These are phyloP conservation scores for Phytophthora palmivora DNA, from an alignment of 352 stramenopile genomes.

Conservation along the genomic window DNA sequence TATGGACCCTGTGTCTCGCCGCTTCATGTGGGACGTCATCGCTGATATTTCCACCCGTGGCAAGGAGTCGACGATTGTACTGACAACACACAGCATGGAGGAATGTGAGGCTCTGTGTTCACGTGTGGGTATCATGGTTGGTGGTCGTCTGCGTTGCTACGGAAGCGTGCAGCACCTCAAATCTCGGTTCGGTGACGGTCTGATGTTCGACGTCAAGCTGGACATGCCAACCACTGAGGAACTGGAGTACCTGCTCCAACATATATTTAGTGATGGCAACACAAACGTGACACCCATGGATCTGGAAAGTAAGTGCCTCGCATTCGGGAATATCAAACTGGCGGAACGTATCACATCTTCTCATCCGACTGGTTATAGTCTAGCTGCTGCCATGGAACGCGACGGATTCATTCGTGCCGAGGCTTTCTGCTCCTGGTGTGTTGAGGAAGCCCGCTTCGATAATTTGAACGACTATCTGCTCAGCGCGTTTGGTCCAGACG, in stretches of 20 bases:
- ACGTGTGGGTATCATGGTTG: constrained; percentile 92
- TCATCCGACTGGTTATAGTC: constrained; percentile 65
- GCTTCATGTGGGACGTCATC: constrained; percentile 66
- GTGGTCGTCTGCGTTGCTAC: constrained; percentile 63
- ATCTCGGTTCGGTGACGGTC: constrained; percentile 93
- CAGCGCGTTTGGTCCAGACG: constrained; percentile 29
- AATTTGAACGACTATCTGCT: constrained; percentile 33
- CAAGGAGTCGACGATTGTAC: constrained; percentile 77
- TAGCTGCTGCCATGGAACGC: constrained; percentile 52
- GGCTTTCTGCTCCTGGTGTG: constrained; percentile 63
- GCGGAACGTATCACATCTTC: constrained; percentile 40
- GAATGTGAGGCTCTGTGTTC: constrained; percentile 79
- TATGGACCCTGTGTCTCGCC: constrained; percentile 90
- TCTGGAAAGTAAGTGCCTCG: constrained; percentile 42
- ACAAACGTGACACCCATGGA: constrained; percentile 27
- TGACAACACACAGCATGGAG: constrained; percentile 88
- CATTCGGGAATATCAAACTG: constrained; percentile 48
- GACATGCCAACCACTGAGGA: constrained; percentile 25
- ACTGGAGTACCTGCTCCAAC: constrained; percentile 26
- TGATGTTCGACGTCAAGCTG: constrained; percentile 83
- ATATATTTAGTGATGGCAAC: constrained; percentile 32
- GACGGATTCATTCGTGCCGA: constrained; percentile 46
- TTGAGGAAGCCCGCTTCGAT: constrained; percentile 58
- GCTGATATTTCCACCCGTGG: constrained; percentile 62
- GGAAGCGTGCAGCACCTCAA: constrained; percentile 93